These are phyloP conservation scores for Rutstroemia sp. DNA, from an alignment of 2,329 filamentous ascomycete genomes.

Conservation along the genomic window DNA sequence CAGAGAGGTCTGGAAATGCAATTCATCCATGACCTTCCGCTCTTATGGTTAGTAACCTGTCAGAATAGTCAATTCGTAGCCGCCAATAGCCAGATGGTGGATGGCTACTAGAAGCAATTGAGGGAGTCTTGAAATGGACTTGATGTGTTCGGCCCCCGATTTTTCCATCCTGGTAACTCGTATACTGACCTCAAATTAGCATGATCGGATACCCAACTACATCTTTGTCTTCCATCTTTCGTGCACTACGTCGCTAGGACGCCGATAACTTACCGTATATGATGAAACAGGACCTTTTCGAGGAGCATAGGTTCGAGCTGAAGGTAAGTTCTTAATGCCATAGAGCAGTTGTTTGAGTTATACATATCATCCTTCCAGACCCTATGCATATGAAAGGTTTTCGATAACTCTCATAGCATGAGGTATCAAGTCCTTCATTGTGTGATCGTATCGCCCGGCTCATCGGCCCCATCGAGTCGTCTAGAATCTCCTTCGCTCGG, in stretches of 20 bases:
- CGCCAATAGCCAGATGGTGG: conserved; percentile 1
- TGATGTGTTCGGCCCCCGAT: not conserved
- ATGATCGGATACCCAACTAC: conserved; percentile 5
- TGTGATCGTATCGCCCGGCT: too few relatives aligned
- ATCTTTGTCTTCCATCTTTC: conserved; percentile 3
- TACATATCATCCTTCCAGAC: too few relatives aligned
- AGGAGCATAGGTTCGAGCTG: too few relatives aligned
- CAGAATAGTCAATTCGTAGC: not conserved
- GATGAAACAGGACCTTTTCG: not conserved
- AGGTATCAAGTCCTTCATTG: too few relatives aligned
- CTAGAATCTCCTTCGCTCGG: too few relatives aligned
- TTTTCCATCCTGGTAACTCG: not conserved
- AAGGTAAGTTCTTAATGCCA: too few relatives aligned
- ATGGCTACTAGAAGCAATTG: conserved; percentile 4
- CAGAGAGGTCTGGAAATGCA: not conserved
- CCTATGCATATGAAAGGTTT: too few relatives aligned
- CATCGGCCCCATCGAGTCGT: too few relatives aligned
- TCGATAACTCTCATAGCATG: too few relatives aligned
- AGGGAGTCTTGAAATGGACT: conserved; percentile 1
- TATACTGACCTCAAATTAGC: not conserved
- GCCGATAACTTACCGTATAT: not conserved
- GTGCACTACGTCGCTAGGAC: not conserved
- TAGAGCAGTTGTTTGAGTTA: too few relatives aligned
- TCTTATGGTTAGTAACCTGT: not conserved
- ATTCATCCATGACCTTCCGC: not conserved